phyloP scores from a whole-genome alignment of 1,284 basidiomycete genomes.

The Apiotrichum akiyoshidainum region DNA sequence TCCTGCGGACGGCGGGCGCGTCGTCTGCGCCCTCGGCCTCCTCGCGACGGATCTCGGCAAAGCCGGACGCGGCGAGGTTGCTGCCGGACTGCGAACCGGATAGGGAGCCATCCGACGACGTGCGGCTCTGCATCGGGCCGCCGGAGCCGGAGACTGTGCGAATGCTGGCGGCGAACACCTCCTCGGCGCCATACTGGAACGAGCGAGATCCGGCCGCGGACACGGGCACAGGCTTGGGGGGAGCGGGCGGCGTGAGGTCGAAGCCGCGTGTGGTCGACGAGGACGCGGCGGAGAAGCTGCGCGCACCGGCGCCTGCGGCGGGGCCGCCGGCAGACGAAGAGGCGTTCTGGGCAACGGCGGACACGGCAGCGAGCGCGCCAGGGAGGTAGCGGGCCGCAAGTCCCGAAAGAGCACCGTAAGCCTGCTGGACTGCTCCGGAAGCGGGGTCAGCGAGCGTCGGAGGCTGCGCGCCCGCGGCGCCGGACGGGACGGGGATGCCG shows the following conservation, averaged over 20 bases:
- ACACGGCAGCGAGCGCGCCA: conserved; percentile 38
- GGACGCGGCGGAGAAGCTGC: too few relatives aligned
- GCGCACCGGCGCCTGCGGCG: conserved; percentile 1
- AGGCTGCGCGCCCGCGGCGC: conserved; percentile 26
- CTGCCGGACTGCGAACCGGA: conserved; percentile 20
- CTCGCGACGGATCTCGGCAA: conserved; percentile 39
- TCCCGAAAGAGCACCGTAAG: conserved; percentile 33
- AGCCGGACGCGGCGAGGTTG: conserved; percentile 18
- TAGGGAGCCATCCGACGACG: conserved; percentile 10
- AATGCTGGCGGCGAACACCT: conserved; percentile 1
- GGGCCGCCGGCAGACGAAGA: conserved; percentile 1
- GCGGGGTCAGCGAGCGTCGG: conserved; percentile 47
- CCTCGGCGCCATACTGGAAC: conserved; percentile 9
- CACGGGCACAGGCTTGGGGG: not conserved
- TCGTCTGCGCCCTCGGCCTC: conserved; percentile 33
- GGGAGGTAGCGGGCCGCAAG: conserved; percentile 38
- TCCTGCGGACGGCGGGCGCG: not conserved
- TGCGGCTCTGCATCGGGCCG: not conserved
- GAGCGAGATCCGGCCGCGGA: conserved; percentile 7
- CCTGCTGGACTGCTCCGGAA: conserved; percentile 41
- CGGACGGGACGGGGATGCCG: conserved; percentile 9
- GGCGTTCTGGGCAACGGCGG: conserved; percentile 26
- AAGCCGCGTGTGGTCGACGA: conserved; percentile 12
- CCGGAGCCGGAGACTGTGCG: not conserved
- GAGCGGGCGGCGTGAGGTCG: conserved; percentile 4